These are phyloP conservation scores for Dinochytrium kinnereticum DNA, from an alignment of 371 early-diverging fungal species.

Conservation along the genomic window DNA sequence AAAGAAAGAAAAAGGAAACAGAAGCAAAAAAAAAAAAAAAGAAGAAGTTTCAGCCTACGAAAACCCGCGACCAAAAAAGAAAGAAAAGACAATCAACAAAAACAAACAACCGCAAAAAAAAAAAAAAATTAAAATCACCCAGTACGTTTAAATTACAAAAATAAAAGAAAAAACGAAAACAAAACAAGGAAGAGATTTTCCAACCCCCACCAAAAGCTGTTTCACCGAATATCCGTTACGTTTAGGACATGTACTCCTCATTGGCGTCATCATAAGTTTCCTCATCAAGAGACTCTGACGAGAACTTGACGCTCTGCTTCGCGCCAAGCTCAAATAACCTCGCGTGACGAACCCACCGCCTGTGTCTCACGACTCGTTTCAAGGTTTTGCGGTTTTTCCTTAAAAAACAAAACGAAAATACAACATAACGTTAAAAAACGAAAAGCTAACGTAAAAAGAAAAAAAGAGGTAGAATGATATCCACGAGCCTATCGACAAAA, in stretches of 20 bases:
- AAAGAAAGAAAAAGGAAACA: not conserved
- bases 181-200: not conserved
- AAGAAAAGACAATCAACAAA: not conserved
- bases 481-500: no score
- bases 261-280: not conserved
- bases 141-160: not conserved
- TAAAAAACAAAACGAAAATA: not conserved
- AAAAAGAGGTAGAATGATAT: not conserved
- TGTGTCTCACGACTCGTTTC: constrained; percentile 30
- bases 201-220: not conserved
- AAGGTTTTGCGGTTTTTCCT: constrained; percentile 33
- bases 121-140: not conserved
- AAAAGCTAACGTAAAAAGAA: not conserved
- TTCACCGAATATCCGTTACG: not conserved
- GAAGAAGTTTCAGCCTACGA: no score
- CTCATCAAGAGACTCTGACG: constrained; percentile 3
- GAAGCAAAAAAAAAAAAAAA: not conserved
- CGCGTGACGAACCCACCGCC: constrained; percentile 35
- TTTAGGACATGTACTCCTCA: not conserved
- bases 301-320: constrained; percentile 30
- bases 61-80: not conserved
- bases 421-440: not conserved
- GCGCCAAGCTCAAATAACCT: constrained; percentile 34
- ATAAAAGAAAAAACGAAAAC: not conserved
- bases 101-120: not conserved